Evolutionary conservation across 306 rosid species (phyloP).

Genomic region (Leucaena leucocephala): DNA sequence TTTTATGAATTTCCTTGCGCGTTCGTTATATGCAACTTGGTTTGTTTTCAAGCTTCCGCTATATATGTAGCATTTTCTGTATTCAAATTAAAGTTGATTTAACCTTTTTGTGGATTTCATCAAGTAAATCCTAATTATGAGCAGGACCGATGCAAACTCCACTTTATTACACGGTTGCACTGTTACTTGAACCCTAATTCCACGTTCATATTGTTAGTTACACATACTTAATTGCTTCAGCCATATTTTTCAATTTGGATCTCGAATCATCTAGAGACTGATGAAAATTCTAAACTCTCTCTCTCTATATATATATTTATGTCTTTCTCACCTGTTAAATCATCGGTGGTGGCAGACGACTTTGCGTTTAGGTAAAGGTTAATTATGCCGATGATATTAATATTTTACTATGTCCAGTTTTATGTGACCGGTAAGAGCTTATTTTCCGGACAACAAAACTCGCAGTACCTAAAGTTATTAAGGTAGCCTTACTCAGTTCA

Average conservation of each 20-base stretch:
- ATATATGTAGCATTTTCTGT: background rate
- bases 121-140: background rate
- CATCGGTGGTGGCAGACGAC: background rate
- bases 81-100: background rate
- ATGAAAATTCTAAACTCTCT: background rate
- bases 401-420: background rate
- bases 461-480: background rate
- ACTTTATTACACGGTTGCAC: background rate
- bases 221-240: too few species aligned
- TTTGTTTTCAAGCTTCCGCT: slow-evolving; percentile 3
- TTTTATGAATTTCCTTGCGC: background rate
- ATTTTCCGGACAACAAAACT: background rate
- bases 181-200: background rate
- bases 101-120: background rate
- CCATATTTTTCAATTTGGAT: background rate
- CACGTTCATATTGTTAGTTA: too few species aligned
- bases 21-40: background rate
- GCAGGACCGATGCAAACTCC: background rate
- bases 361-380: slow-evolving; percentile 30
- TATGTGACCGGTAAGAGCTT: background rate
- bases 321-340: slow-evolving; percentile 17
- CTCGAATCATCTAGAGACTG: background rate
- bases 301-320: background rate
- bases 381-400: background rate
- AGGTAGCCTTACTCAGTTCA: background rate